A percentile compares a stretch with the other conserved stretches of the same genome.
phyloP scores from a whole-genome alignment of 106 monocot species.

The Gastrodia elata region DNA sequence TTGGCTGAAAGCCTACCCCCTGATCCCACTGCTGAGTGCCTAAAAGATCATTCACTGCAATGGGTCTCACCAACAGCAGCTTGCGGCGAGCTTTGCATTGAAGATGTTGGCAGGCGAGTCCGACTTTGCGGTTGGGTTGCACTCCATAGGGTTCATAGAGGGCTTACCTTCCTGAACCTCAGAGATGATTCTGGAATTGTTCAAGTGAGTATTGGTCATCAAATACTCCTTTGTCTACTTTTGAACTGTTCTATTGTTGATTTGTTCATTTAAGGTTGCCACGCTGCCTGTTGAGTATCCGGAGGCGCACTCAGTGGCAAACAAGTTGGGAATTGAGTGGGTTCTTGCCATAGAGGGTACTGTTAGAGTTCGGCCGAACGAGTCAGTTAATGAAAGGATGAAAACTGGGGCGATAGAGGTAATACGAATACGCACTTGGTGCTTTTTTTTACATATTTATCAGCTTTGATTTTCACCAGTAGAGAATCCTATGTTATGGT shows the following conservation, averaged over 20 bases:
- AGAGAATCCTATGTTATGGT: background rate
- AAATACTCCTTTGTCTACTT: background rate
- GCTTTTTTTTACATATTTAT: background rate
- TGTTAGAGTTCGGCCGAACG: constrained; percentile 54
- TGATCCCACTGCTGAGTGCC: background rate
- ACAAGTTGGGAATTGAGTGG: constrained; percentile 79
- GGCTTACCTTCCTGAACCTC: constrained; percentile 83
- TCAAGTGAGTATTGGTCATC: constrained; percentile 32
- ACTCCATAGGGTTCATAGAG: constrained; percentile 74
- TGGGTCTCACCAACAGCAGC: constrained; percentile 57
- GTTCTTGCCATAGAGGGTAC: constrained; percentile 79
- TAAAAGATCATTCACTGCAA: constrained; percentile 23
- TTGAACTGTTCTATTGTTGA: background rate
- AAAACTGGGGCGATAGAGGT: constrained; percentile 96
- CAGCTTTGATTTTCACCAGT: background rate
- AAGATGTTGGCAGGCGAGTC: constrained; percentile 67
- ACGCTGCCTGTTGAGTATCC: constrained; percentile 71
- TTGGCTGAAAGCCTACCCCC: constrained; percentile 17
- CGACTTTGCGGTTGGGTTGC: constrained; percentile 91
- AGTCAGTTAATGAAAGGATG: constrained; percentile 83
- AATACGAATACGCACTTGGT: background rate
- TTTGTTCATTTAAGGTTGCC: constrained; percentile 37
- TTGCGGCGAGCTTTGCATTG: constrained; percentile 64
- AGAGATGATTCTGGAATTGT: constrained; percentile 84
- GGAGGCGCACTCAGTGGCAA: constrained; percentile 57